Evolutionary conservation across 371 early-diverging fungal species (phyloP).

Genomic region (Amoeboradix gromovi): DNA sequence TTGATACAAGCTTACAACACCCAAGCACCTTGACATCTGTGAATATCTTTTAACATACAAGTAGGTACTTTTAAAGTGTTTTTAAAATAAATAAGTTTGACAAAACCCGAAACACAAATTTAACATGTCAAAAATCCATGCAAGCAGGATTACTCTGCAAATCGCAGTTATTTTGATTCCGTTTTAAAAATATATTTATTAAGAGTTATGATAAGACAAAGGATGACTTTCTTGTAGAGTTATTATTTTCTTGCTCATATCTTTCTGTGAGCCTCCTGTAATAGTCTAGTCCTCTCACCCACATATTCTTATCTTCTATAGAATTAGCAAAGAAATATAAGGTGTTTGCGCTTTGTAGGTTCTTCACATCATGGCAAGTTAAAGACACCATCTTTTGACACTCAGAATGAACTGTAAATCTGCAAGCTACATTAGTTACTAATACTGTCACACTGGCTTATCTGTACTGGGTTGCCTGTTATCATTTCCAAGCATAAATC

Average conservation of each 20-base stretch:
- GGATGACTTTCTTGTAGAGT: background rate
- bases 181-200: no score
- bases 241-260: background rate
- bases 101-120: no score
- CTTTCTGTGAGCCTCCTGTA: background rate
- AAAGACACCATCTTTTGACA: background rate
- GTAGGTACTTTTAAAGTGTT: no score
- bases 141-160: no score
- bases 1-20: no score
- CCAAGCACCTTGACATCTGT: no score
- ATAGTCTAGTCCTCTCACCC: background rate
- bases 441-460: background rate
- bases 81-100: no score
- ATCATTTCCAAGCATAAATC: background rate
- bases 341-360: background rate
- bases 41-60: no score
- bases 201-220: background rate
- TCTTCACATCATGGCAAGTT: background rate
- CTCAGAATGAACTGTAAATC: background rate
- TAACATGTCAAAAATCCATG: no score
- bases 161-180: no score
- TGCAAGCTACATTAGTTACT: no score
- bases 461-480: background rate
- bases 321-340: background rate
- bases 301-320: background rate